Evolutionary conservation across 345 rosid species (phyloP).

Genomic region (Theobroma cacao): DNA sequence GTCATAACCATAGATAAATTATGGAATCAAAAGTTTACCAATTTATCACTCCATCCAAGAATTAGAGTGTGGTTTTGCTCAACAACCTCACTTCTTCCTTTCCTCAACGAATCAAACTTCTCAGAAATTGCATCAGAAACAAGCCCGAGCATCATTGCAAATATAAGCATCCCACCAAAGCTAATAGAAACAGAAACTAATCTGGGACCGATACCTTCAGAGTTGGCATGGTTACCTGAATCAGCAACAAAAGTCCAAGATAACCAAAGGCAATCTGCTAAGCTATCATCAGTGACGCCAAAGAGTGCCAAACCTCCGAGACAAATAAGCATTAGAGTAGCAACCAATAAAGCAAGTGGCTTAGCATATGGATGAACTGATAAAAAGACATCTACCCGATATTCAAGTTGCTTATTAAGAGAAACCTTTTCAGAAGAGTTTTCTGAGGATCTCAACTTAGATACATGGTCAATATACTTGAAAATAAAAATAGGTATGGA

Average conservation of each 20-base stretch:
- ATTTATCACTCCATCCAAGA: conserved; percentile 84
- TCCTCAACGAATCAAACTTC: conserved; percentile 70
- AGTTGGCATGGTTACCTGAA: conserved; percentile 66
- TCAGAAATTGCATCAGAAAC: conserved; percentile 76
- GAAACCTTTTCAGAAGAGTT: conserved; percentile 46
- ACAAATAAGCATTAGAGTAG: conserved; percentile 57
- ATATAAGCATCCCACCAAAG: conserved; percentile 82
- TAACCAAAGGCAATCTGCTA: conserved; percentile 73
- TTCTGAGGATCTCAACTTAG: conserved; percentile 47
- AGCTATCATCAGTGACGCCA: conserved; percentile 56
- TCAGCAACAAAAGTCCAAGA: conserved; percentile 72
- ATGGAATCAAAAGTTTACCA: conserved; percentile 44
- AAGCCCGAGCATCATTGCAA: conserved; percentile 83
- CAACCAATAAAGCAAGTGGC: conserved; percentile 59
- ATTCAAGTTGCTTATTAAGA: conserved; percentile 56
- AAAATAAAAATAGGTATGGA: conserved; percentile 42
- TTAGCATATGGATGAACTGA: conserved; percentile 74
- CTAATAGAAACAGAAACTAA: conserved; percentile 70
- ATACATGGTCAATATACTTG: conserved; percentile 49
- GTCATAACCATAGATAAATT: neutral
- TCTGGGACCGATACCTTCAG: conserved; percentile 66
- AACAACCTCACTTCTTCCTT: conserved; percentile 69
- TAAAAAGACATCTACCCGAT: conserved; percentile 46
- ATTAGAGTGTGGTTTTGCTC: conserved; percentile 69
- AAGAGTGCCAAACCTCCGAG: conserved; percentile 69